Evolutionary conservation across 176 grass and related monocot species (phyloP), one percentile per base, ranked within the genome.

Genomic region (Rhipidocladum racemiflorum): DNA sequence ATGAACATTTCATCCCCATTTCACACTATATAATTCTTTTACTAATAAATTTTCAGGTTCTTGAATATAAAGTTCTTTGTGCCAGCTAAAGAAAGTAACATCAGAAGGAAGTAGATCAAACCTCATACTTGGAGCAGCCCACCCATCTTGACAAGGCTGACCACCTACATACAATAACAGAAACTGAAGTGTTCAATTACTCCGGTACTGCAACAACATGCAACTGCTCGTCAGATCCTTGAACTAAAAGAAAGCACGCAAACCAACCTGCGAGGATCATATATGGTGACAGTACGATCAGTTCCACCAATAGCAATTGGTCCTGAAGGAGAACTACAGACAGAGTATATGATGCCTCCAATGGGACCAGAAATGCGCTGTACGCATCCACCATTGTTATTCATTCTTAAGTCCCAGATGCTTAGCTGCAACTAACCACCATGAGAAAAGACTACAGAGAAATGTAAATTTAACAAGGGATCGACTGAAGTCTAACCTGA

Each of bases 51-150:
- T 66, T n/a, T 46, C 51, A 25, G 20, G 32, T 54, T 1, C 20
- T 67, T 56, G 32, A 46, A 62, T 62, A 34, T 69, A 3, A 36
- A 45, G 30, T 63, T 64, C 0, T 21, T 28, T 70, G 5, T 54
- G 27, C 13, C 28, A 76, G 13, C 76, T 87, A 56, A 17, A 64
- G 14, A 62, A 80, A 92, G 34, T 27, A 82, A 48, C 18, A 87
- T 32, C 23, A 64, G 43, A 69, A 87, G 8, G 29, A 71, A 77
- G 25, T 80, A 72, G 50, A 91, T 51, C 70, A 57, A 80, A 97
- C 92, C 96, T 95, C 96, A 49, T 95, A 98, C 73, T 98, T 95
- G 85, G 96, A 95, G 90, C 90, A 98, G 76, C 88, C 90, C 38
- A 92, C 84, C 95, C 92, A 98, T 91, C 92, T 90, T 64, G 90